Evolutionary conservation across 805 yeast genomes (phyloP).

Genomic region (Debaryomyces tyrocola): DNA sequence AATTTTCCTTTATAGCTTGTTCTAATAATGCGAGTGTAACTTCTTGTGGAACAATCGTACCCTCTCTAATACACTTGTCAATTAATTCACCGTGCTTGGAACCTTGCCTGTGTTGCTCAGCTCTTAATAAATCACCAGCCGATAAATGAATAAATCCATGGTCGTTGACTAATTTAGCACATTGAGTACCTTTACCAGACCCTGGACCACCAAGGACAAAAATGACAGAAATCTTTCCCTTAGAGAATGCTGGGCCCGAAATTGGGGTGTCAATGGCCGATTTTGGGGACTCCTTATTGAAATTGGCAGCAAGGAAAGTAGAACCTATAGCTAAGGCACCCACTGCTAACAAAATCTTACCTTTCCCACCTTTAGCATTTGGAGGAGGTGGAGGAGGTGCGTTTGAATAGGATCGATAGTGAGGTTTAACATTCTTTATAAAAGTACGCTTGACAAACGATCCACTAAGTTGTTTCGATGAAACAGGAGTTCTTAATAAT

Average conservation of each 20-base stretch:
- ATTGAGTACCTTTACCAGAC: constrained; percentile 96
- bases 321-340: constrained; percentile 53
- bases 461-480: not conserved
- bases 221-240: constrained; percentile 71
- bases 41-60: constrained; percentile 89
- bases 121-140: constrained; percentile 95
- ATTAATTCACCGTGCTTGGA: constrained; percentile 85
- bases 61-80: constrained; percentile 80
- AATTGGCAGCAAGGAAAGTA: constrained; percentile 41
- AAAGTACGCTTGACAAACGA: not conserved
- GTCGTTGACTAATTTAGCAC: constrained; percentile 78
- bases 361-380: constrained; percentile 16
- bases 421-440: not conserved
- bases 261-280: constrained; percentile 33
- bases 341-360: constrained; percentile 28
- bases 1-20: constrained; percentile 67
- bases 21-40: constrained; percentile 82
- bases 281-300: constrained; percentile 44
- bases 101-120: constrained; percentile 81
- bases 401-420: not conserved
- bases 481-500: not conserved
- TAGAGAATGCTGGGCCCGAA: constrained; percentile 50
- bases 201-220: constrained; percentile 98
- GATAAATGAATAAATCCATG: constrained; percentile 83
- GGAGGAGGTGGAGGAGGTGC: constrained; percentile 14